Evolutionary conservation across 257 asterid species (phyloP).

Genomic region (Solanum arcanum): DNA sequence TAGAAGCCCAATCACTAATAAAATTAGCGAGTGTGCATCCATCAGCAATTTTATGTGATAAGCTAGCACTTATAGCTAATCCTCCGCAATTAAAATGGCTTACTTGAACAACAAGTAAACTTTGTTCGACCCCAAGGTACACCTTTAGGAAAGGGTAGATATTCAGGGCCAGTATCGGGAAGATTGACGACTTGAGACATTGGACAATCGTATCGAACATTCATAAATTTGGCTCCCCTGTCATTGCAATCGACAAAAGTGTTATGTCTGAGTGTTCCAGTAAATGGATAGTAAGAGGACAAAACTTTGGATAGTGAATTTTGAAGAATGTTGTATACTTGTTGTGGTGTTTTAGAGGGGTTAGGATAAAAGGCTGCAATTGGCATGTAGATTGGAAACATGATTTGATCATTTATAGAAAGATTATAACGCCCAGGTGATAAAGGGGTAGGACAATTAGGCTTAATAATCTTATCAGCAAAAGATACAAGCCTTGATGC

Average conservation of each 20-base stretch:
- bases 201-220: not conserved
- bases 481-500: not conserved
- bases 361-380: not conserved
- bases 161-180: too few species aligned
- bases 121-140: too few species aligned
- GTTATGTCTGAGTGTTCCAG: not conserved
- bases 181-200: not conserved
- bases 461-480: too few species aligned
- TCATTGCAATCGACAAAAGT: not conserved
- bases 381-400: not conserved
- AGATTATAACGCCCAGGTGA: not conserved
- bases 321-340: not conserved
- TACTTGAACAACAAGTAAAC: not conserved
- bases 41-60: not conserved
- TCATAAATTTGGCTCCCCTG: not conserved
- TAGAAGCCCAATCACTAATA: not conserved
- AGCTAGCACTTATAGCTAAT: not conserved
- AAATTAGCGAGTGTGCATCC: not conserved
- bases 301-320: not conserved
- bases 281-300: conserved; percentile 3
- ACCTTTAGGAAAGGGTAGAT: too few species aligned
- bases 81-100: conserved; percentile 7
- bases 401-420: not conserved
- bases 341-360: not conserved
- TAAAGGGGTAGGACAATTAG: too few species aligned